Base-by-base conservation (phyloP, 768 basidiomycete genomes). In the Russula brevipes region DNA sequence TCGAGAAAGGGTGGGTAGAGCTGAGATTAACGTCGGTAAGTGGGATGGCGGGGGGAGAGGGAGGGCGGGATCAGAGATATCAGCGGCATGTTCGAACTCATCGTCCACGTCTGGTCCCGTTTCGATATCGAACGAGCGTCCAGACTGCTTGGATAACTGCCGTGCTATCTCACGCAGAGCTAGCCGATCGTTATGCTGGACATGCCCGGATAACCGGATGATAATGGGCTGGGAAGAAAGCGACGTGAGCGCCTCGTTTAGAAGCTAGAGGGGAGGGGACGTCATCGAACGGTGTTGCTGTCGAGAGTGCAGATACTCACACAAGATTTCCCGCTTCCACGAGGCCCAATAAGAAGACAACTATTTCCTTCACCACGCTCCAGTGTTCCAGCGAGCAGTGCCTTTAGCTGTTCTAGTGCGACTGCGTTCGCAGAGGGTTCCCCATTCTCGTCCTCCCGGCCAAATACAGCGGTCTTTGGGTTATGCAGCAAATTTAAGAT, bases 141-240 rank as follows among this genome's bases (percentile, higher is more conserved):
- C 89, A 0, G 90, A 92, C 74, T 93, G 89, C 65, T 82, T 80
- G 17, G 82, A 76, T 8, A 98, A 77, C 70, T 99, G 97, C 54
- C 86, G 77, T 0, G 92, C 93, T 66, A 98, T 90, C 73, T 97
- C 94, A 11, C 89, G 85, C 72, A 98, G 82, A n/a, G 97, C 97
- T 11, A 91, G 77, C 39, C 89, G 82, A 72, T 98, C 97, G 36
- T 86, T 92, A 35, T 80, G 82, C 68, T 98, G 94, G 1, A 86
- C 81, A 74, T 91, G 85, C 0, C 94, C 97, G 24, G 89, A 91
- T 2, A 99, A 79, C 1, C 88, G 85, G 50, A 99, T 79, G 51
- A 93, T 73, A 60, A 96, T 85, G 0, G 90, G 87, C 49, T 77
- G 75, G 7, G 72, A 73, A 5, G 79, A 68, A 9, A 87, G 69